Evolutionary conservation across 164 flowering plant species (phyloP).

Genomic region (Berberis thunbergii): DNA sequence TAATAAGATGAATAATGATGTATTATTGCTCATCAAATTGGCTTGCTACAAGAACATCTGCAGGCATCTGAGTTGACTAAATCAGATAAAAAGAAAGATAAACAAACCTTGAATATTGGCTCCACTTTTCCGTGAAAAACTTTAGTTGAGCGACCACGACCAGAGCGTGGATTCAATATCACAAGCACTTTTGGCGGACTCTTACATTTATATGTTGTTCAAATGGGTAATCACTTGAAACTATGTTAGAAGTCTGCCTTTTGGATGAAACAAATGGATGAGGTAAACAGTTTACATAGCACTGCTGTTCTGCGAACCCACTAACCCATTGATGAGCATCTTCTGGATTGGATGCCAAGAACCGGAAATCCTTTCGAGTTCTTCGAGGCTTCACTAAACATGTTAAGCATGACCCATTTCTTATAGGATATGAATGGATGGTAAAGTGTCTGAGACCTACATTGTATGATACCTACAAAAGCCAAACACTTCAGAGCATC

Average conservation of each 20-base stretch:
- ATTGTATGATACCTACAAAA: slow-evolving; percentile 68
- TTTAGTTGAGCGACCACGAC: slow-evolving; percentile 94
- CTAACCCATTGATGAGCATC: slow-evolving; percentile 91
- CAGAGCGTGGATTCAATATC: slow-evolving; percentile 92
- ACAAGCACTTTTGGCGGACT: slow-evolving; percentile 83
- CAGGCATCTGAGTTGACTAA: too few species aligned
- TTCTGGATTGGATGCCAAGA: slow-evolving; percentile 66
- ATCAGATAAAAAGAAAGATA: too few species aligned
- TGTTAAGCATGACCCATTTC: slow-evolving; percentile 47
- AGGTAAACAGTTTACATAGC: slow-evolving; percentile 76
- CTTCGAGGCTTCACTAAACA: slow-evolving; percentile 66
- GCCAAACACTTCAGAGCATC: slow-evolving; percentile 11
- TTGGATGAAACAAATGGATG: slow-evolving; percentile 83
- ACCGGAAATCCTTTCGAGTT: slow-evolving; percentile 67
- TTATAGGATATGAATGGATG: slow-evolving; percentile 79
- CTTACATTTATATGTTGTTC: slow-evolving; percentile 64
- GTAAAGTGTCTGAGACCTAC: slow-evolving; percentile 84
- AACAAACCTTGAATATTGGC: slow-evolving; percentile 86
- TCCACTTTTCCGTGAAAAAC: slow-evolving; percentile 80
- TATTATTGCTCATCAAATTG: too few species aligned
- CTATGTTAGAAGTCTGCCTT: slow-evolving; percentile 59
- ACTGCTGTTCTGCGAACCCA: slow-evolving; percentile 92
- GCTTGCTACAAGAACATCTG: too few species aligned
- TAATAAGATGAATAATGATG: too few species aligned
- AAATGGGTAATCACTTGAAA: slow-evolving; percentile 50